Base-by-base conservation (phyloP, 352 stramenopile species). In the Phytophthora litchii region DNA sequence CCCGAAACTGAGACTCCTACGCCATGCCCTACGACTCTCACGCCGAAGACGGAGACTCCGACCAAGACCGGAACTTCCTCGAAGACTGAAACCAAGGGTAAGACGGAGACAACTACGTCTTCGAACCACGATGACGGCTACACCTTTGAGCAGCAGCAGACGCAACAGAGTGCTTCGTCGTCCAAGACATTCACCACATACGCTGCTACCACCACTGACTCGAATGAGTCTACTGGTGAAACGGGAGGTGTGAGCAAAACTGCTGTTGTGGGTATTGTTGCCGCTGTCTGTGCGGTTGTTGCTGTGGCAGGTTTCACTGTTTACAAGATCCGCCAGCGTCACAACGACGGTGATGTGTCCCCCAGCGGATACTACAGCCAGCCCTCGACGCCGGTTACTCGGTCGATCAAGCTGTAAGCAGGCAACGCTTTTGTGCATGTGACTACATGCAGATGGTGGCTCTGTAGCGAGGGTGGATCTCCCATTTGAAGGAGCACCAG, bases 261-360 rank as follows among this genome's bases (percentile, higher is more conserved):
- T 31, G 48, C 14, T 17, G 5, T 65, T 37, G 31, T 21, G 8
- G 52, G 38, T 4, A 72, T 75, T 14, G 29, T 42, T 14, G 65
- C 29, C 2, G 68, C 51, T 31, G 53, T 71, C 14, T 69, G 44
- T 23, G 68, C 72, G 23, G 72, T 67, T 9, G 44, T 80, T n/a
- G 72, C 64, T 3, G 29, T 80, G 11, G 68, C 60, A n/a, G 72
- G 64, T 29, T 72, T 76, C 41, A 68, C 64, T n/a, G 67, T 46
- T 23, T 75, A 67, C 60, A 65, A 60, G 55, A 75, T 69, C 36
- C 68, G 61, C 20, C 47, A 72, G 41, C 61, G 62, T 23, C 38
- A 50, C 6, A 70, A 48, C 47, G 21, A 64, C 27, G 60, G 29
- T 10, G 60, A 54, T n/a, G 1, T 57, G 44, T 54, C 65, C n/a